Base-by-base conservation (phyloP, 208 protist genomes). In the Trypanosoma theileri region DNA sequence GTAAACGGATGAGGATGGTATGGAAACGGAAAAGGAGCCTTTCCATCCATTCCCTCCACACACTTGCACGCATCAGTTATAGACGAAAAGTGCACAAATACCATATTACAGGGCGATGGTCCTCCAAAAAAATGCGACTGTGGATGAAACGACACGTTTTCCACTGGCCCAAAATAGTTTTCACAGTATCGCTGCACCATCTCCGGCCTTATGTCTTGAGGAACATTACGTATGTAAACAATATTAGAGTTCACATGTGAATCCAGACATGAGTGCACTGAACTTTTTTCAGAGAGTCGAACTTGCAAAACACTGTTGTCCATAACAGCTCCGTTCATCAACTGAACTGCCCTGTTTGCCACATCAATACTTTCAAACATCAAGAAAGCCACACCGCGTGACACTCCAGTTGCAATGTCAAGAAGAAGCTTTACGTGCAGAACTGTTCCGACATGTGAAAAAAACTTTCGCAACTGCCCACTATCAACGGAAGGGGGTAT, bases 191-290 rank as follows among this genome's bases (percentile, higher is more conserved):
- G 17, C 42, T 58, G 31, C 16, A 73, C 44, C 9, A 45, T 24
- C 14, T 73, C 58, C 10, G 21, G 6, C 46, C 57, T 31, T 59
- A 65, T 19, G 59, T 52, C 53, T 35, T 58, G 44, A 66, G 68
- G 58, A n/a, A 73, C 44, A 46, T 73, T 73, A 48, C 68, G 58
- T 40, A 73, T 73, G 58, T 73, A 73, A 44, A 73, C 68, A 56
- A 60, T 73, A 51, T 66, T 73, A 45, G 68, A 66, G 24, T 19
- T 59, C 22, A 73, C 58, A n/a, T 73, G 68, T 10, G 58, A 52
- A 44, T 73, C 59, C 53, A 73, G 9, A 58, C 28, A 66, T 31
- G 68, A 58, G 48, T 73, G 24, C n/a, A 56, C 3, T 4, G 68
- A 59, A 46, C 68, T 73, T 66, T 31, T 50, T 57, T 73, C 68